A percentile compares a stretch with the other conserved stretches of the same genome.
Conservation (phyloP, 1,139 yeast genomes). For the Protomyces gravidus region DNA sequence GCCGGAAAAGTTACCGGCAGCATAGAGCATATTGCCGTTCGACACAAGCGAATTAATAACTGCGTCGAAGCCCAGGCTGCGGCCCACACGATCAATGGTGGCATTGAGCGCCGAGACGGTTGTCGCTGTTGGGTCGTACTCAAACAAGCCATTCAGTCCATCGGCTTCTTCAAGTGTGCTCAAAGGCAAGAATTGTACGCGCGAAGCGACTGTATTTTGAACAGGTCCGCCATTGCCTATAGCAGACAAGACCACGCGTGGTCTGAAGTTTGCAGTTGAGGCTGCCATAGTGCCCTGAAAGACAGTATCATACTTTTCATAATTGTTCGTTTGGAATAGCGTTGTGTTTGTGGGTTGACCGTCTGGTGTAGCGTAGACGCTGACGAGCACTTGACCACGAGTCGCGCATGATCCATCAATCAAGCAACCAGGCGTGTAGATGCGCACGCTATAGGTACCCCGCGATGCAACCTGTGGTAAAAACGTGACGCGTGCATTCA, state of each 20-base stretch:
- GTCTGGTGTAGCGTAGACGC: slow-evolving; percentile 50
- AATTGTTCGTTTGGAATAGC: slow-evolving; percentile 74
- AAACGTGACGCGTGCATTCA: slow-evolving; percentile 53
- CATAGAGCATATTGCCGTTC: slow-evolving; percentile 26
- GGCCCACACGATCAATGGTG: slow-evolving; percentile 60
- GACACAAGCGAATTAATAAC: slow-evolving; percentile 40
- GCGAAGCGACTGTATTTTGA: slow-evolving; percentile 63
- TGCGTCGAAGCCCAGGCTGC: slow-evolving; percentile 46
- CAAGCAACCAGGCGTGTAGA: slow-evolving; percentile 84
- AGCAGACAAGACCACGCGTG: slow-evolving; percentile 46
- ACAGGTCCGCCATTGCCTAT: slow-evolving; percentile 45
- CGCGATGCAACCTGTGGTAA: slow-evolving; percentile 67
- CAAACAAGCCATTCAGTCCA: slow-evolving; percentile 68
- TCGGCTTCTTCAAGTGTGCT: slow-evolving; percentile 39
- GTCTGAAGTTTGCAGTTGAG: slow-evolving; percentile 45
- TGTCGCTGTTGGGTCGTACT: slow-evolving; percentile 67
- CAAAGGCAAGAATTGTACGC: slow-evolving; percentile 53
- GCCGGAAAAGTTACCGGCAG: slow-evolving; percentile 34
- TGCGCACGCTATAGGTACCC: slow-evolving; percentile 67
- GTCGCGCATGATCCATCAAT: slow-evolving; percentile 61
- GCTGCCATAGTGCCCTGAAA: slow-evolving; percentile 66
- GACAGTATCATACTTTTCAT: slow-evolving; percentile 73
- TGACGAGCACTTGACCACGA: slow-evolving; percentile 75
- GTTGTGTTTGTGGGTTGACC: slow-evolving; percentile 45
- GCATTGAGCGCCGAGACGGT: slow-evolving; percentile 50